Evolutionary conservation across 768 basidiomycete genomes (phyloP), one percentile per base, ranked within the genome.

Genomic region (Podaxis sp.): DNA sequence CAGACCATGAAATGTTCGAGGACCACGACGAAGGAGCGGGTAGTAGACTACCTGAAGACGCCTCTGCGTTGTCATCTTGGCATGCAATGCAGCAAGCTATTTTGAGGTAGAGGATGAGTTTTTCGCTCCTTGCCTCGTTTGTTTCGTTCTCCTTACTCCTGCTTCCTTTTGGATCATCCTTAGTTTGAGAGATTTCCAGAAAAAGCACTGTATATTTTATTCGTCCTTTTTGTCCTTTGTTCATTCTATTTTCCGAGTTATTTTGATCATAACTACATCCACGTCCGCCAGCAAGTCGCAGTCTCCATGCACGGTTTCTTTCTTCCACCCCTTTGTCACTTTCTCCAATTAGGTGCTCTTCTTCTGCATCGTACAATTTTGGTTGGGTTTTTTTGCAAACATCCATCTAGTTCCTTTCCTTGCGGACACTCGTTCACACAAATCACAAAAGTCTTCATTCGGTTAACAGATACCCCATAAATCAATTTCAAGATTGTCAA

Each of bases 1-100:
- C 86, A 10, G 87, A 89, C 67, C 70, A 72, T 24, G 83, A 84
- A 66, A 76, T 62, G 28, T 62, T 62, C 30, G 60, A 62, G 20
- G 60, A 62, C 2, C 52, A 44, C 28, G 52, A 52, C 24, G 58
- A 41, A 12, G 38, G 24, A 2, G 41, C 33, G 10, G 8, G 33
- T 33, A 33, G 33, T 33, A 33, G 40, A 44, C 13, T 37, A 17
- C n/a, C 17, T 12, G 49, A 56, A 20, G 41, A 33, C 11, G 59
- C 26, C 44, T 22, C 41, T 40, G 40, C 56, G 12, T 55, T n/a
- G 53, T 33, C 53, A n/a, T 22, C 37, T 44, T 56, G 56, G 56
- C 56, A 56, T 56, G 22, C n/a, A 24, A 7, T 33, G 24, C 56
- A 56, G n/a, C 56, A 56, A 8, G 56, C 20, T n/a, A n/a, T 46